Conservation (phyloP, 768 basidiomycete species). For the Holtermanniella nyarrowii region DNA sequence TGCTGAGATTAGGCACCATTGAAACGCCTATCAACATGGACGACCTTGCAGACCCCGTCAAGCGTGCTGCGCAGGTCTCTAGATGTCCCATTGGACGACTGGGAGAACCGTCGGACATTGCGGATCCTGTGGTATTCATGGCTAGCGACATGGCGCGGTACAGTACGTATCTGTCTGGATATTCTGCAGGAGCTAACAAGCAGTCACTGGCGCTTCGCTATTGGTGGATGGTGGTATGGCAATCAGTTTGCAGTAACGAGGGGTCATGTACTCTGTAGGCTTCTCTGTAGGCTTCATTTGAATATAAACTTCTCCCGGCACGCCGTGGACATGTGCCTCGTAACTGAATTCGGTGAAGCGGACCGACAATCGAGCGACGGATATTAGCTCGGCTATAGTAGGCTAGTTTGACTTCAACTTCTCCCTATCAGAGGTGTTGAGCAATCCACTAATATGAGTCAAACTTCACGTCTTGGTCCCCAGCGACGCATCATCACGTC, state of each 20-base stretch:
- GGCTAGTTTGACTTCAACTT: too few species aligned
- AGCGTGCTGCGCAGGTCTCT: conserved; percentile 55
- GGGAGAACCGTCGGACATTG: conserved; percentile 61
- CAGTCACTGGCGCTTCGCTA: conserved; percentile 54
- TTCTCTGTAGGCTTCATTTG: too few species aligned
- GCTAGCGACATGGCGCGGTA: conserved; percentile 62
- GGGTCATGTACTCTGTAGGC: too few species aligned
- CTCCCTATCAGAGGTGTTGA: too few species aligned
- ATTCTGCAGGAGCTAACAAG: not conserved
- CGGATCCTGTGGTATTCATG: conserved; percentile 64
- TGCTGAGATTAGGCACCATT: conserved; percentile 50
- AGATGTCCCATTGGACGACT: conserved; percentile 59
- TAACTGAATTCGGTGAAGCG: too few species aligned
- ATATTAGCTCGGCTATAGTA: too few species aligned
- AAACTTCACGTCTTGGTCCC: conserved; percentile 27
- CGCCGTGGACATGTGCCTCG: too few species aligned
- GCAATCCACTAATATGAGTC: too few species aligned
- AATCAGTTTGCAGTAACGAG: conserved; percentile 55
- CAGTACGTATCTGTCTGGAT: conserved; percentile 20
- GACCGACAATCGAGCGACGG: too few species aligned
- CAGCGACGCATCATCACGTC: conserved; percentile 20
- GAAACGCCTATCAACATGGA: conserved; percentile 69
- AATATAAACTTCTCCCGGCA: too few species aligned
- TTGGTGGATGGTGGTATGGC: conserved; percentile 66
- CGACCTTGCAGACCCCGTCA: conserved; percentile 53